phyloP scores from a whole-genome alignment of 2,329 filamentous ascomycete genomes.

The Penicillium sp. region DNA sequence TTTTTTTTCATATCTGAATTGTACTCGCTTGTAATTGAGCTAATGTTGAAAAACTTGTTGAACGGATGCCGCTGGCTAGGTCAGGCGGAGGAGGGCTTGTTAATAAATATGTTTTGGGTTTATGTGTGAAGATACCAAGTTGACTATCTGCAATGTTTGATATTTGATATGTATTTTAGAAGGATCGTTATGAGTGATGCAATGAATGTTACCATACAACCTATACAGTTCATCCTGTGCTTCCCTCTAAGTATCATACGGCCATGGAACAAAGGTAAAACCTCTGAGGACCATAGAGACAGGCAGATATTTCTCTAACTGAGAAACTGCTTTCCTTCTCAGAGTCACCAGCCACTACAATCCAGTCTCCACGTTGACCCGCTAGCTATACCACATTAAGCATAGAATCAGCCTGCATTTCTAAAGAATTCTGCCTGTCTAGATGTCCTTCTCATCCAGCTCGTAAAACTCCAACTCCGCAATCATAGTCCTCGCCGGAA shows the following conservation, averaged over 20 bases:
- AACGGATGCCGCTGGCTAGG: background rate
- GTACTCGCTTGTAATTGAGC: background rate
- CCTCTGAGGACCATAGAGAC: too few species aligned
- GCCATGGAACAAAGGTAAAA: background rate
- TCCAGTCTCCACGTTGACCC: too few species aligned
- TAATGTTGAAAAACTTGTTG: background rate
- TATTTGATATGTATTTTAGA: background rate
- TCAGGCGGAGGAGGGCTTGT: background rate
- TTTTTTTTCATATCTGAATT: background rate
- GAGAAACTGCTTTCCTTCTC: too few species aligned
- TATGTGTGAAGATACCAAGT: slow-evolving; percentile 1
- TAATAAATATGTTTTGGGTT: background rate
- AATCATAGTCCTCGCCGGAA: slow-evolving; percentile 56
- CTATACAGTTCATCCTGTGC: background rate
- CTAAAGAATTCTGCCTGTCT: background rate
- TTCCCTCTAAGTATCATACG: background rate
- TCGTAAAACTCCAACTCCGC: slow-evolving; percentile 24
- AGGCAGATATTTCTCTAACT: too few species aligned
- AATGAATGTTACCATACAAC: background rate
- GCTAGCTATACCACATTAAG: too few species aligned
- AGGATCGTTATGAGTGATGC: background rate
- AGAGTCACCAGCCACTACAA: too few species aligned
- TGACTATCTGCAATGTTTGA: background rate
- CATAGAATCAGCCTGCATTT: too few species aligned
- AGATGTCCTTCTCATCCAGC: slow-evolving; percentile 7